These are phyloP conservation scores for Spongispora temasekensis DNA, from an alignment of 1,284 basidiomycete genomes.

Conservation along the genomic window DNA sequence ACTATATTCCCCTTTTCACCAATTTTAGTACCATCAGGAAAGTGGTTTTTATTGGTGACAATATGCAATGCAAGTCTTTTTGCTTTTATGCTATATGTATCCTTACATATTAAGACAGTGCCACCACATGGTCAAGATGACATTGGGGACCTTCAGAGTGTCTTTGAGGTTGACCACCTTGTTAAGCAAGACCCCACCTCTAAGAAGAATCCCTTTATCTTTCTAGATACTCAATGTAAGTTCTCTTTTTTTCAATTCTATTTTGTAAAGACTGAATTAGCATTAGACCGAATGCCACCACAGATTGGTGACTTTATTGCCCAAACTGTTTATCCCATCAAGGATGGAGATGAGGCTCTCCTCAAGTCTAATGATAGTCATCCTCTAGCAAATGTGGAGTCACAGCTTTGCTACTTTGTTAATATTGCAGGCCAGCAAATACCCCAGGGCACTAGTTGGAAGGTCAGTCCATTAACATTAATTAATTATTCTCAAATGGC, in stretches of 20 bases:
- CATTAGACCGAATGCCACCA: constrained; percentile 72
- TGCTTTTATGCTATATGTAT: neutral
- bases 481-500: constrained; percentile 3
- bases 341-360: constrained; percentile 25
- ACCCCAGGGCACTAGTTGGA: constrained; percentile 44
- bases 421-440: constrained; percentile 47
- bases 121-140: constrained; percentile 62
- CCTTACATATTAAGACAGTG: constrained; percentile 38
- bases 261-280: constrained; percentile 3
- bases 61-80: constrained; percentile 44
- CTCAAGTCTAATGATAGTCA: constrained; percentile 53
- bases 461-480: constrained; percentile 36
- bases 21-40: constrained; percentile 32
- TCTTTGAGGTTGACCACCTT: constrained; percentile 59
- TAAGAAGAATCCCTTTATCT: constrained; percentile 36
- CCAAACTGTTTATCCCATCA: constrained; percentile 54
- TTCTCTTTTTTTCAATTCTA: constrained; percentile 13
- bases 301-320: constrained; percentile 76
- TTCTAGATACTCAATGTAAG: constrained; percentile 62
- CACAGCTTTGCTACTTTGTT: constrained; percentile 52
- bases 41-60: constrained; percentile 46
- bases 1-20: constrained; percentile 42
- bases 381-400: constrained; percentile 38
- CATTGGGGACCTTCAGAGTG: constrained; percentile 49
- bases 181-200: constrained; percentile 19